Conservation (phyloP, 208 protist species). For the Trypanosoma lewisi region DNA sequence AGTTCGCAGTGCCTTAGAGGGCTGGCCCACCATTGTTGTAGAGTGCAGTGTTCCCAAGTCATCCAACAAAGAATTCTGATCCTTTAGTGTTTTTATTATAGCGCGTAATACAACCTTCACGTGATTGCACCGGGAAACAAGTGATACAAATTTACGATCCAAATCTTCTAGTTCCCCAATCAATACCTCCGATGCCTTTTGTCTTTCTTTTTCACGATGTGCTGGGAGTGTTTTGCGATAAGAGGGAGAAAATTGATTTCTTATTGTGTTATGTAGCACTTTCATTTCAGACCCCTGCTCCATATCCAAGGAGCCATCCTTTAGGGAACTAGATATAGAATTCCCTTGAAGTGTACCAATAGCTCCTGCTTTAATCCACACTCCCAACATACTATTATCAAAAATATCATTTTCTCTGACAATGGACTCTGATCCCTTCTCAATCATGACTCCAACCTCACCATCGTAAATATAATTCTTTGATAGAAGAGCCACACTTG, state of each 20-base stretch:
- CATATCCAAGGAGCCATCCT: conserved; percentile 60
- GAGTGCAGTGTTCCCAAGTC: neutral
- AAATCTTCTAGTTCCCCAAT: conserved; percentile 32
- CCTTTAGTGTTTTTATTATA: neutral
- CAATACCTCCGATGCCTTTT: conserved; percentile 31
- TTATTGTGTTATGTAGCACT: conserved; percentile 61
- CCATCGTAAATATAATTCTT: conserved; percentile 71
- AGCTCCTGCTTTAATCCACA: conserved; percentile 41
- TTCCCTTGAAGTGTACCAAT: conserved; percentile 65
- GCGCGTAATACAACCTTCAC: conserved; percentile 1
- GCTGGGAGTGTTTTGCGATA: conserved; percentile 57
- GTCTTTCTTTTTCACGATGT: conserved; percentile 56
- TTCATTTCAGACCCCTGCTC: conserved; percentile 52
- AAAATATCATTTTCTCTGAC: conserved; percentile 76
- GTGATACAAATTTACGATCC: conserved; percentile 8
- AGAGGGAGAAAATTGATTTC: conserved; percentile 87
- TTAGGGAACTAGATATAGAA: conserved; percentile 58
- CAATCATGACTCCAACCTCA: conserved; percentile 42
- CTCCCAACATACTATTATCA: conserved; percentile 62
- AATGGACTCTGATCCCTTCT: conserved; percentile 35
- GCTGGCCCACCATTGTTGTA: neutral
- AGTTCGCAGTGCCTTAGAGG: neutral
- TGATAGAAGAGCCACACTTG: conserved; percentile 2
- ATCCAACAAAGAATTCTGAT: neutral
- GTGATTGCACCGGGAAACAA: neutral